Base-by-base conservation (phyloP, 805 yeast species). In the Ogataea ramenticola region DNA sequence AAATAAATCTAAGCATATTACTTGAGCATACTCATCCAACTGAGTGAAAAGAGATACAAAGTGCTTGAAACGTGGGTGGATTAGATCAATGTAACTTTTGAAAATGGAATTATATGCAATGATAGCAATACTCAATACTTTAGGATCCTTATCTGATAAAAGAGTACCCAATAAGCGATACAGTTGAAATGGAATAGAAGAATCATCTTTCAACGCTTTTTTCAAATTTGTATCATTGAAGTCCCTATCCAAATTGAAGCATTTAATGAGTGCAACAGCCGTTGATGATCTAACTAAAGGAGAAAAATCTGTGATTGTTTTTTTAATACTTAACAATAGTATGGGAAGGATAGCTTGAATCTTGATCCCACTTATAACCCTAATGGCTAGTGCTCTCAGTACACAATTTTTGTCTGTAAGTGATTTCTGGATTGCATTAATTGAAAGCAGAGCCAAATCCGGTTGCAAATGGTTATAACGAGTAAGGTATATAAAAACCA, bases 341-440 rank as follows among this genome's bases (percentile, higher is more conserved):
- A 93, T 86, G 0, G 96, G 93, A 19, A 82, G 73, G 34, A 93
- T 82, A 8, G 91, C 86, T 2, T 86, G 77, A 17, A 91, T 86
- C 39, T 80, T 73, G 45, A 93, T 82, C n/a, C 91, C 90, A 1
- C 93, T 79, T 54, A 93, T 72, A 14, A 89, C 81, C 43, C 90
- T 72, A 37, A 93, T 74, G 0, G 95, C 82, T 44, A 86, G 67
- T 2, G 90, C 75, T 49, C 98, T 69, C 16, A 74, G 68, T 11
- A 77, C 72, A 2, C 95, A 83, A 47, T 74, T 75, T 50, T 79
- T 78, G 53, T 88, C 96, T 10, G 74, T 68, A 26, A 91, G 64
- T 1, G 87, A 73, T 62, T 86, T 88, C 61, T 93, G 99, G 40
- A 93, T 85, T 1, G 97, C 86, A 61, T 93, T 93, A 50, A 93